Conservation (phyloP, 2,329 filamentous ascomycete genomes). For the Phialophora tarda region DNA sequence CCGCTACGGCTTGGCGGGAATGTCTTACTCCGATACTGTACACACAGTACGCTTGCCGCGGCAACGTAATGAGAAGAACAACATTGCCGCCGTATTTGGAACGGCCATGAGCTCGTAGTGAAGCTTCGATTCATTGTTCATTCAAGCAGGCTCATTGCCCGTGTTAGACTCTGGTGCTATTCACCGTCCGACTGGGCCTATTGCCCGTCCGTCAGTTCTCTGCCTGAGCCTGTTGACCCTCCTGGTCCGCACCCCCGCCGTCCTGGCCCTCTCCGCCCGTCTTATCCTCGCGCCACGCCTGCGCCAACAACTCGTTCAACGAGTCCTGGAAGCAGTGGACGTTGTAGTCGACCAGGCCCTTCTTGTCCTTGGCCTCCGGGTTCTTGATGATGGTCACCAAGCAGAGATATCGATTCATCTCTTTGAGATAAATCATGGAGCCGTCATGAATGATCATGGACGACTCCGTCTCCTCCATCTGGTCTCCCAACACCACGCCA, state of each 20-base stretch:
- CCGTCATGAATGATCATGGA: constrained; percentile 66
- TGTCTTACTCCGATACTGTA: background rate
- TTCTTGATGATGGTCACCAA: constrained; percentile 70
- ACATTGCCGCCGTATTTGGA: background rate
- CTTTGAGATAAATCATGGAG: constrained; percentile 68
- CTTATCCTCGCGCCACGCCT: constrained; percentile 52
- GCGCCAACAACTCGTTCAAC: constrained; percentile 65
- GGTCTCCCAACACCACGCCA: constrained; percentile 48
- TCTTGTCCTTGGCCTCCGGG: constrained; percentile 67
- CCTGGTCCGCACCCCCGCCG: constrained; percentile 21
- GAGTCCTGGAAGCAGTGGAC: constrained; percentile 68
- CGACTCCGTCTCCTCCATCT: constrained; percentile 64
- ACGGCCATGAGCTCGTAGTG: background rate
- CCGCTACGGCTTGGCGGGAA: constrained; percentile 25
- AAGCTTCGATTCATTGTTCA: constrained; percentile 5
- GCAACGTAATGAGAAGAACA: background rate
- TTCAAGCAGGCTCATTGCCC: background rate
- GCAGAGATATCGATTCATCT: constrained; percentile 70
- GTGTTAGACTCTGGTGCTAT: background rate
- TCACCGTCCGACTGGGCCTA: background rate
- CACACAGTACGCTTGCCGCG: background rate
- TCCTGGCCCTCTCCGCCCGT: constrained; percentile 36
- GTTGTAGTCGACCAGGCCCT: constrained; percentile 70
- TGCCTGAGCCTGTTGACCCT: constrained; percentile 9
- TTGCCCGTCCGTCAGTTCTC: constrained; percentile 10